phyloP scores from a whole-genome alignment of 495 filamentous ascomycete genomes.

The Ramalina intermedia region DNA sequence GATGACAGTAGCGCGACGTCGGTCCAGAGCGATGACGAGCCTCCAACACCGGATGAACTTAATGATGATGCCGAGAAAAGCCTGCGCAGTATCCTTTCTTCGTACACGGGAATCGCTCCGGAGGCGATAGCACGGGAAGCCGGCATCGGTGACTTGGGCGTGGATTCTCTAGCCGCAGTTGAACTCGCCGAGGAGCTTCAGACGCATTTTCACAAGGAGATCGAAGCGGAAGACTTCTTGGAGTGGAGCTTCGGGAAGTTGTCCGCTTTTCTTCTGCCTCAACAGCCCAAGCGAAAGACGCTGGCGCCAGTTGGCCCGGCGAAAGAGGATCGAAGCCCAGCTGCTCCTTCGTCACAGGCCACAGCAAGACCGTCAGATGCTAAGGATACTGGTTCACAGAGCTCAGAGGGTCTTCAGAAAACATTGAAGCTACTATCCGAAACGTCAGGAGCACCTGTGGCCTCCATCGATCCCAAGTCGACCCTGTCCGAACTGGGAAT shows the following conservation, averaged over 20 bases:
- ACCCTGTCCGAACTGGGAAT: constrained; percentile 12
- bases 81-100: constrained; percentile 5
- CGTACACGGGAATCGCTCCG: constrained; percentile 6
- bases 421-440: constrained; percentile 6
- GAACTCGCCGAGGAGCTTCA: constrained; percentile 12
- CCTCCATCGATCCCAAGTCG: background rate
- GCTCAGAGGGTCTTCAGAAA: background rate
- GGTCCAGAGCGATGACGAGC: background rate
- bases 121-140: constrained; percentile 3
- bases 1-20: constrained; percentile 1
- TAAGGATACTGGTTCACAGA: background rate
- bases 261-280: background rate
- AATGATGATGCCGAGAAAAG: constrained; percentile 4
- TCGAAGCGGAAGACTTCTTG: constrained; percentile 3
- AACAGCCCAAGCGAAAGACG: constrained; percentile 11
- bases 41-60: background rate
- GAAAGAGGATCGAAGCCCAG: too few species aligned
- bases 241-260: constrained; percentile 1
- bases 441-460: constrained; percentile 7
- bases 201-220: constrained; percentile 5
- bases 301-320: background rate
- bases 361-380: background rate
- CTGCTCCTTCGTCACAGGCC: background rate
- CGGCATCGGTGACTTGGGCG: constrained; percentile 7
- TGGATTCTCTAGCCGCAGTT: constrained; percentile 14